Evolutionary conservation across 2,329 filamentous ascomycete species (phyloP).

Genomic region (Raffaelea ambrosiae): DNA sequence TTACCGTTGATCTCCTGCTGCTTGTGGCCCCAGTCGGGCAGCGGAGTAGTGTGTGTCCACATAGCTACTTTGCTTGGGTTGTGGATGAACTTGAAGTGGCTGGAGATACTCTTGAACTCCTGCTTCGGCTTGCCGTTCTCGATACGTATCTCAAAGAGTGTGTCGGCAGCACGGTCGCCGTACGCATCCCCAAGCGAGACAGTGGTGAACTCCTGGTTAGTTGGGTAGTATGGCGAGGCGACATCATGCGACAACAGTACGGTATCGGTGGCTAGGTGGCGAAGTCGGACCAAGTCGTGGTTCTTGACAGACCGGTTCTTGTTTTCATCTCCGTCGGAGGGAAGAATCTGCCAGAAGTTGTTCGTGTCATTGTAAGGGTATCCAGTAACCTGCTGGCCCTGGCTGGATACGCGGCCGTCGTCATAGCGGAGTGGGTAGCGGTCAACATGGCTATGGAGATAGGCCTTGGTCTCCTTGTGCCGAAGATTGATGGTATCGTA

Average conservation of each 20-base stretch:
- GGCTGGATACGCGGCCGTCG: slow-evolving; percentile 92
- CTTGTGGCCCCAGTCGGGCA: slow-evolving; percentile 96
- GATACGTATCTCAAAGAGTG: slow-evolving; percentile 84
- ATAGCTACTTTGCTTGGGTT: slow-evolving; percentile 93
- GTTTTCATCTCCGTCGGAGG: slow-evolving; percentile 48
- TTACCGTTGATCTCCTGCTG: slow-evolving; percentile 99
- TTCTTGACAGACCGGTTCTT: slow-evolving; percentile 63
- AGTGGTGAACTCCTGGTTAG: slow-evolving; percentile 97
- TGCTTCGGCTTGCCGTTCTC: slow-evolving; percentile 74
- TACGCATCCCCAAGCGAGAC: slow-evolving; percentile 63
- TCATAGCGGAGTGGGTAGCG: slow-evolving; percentile 91
- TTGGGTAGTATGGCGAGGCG: slow-evolving; percentile 90
- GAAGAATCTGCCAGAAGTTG: slow-evolving; percentile 94
- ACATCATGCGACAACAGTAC: slow-evolving; percentile 92
- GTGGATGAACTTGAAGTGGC: slow-evolving; percentile 94
- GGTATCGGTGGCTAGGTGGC: slow-evolving; percentile 77
- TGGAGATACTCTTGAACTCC: slow-evolving; percentile 82
- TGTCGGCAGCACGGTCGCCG: slow-evolving; percentile 73
- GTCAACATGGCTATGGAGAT: slow-evolving; percentile 87
- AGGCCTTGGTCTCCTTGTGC: slow-evolving; percentile 97
- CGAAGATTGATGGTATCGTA: slow-evolving; percentile 79
- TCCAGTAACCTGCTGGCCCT: slow-evolving; percentile 95
- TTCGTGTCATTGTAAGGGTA: slow-evolving; percentile 99
- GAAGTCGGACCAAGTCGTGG: slow-evolving; percentile 77
- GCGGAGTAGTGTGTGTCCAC: slow-evolving; percentile 93